Percentiles rank a stretch among this genome's conserved stretches.
Evolutionary conservation across 345 rosid species (phyloP).

Genomic region (Anacardium occidentale): DNA sequence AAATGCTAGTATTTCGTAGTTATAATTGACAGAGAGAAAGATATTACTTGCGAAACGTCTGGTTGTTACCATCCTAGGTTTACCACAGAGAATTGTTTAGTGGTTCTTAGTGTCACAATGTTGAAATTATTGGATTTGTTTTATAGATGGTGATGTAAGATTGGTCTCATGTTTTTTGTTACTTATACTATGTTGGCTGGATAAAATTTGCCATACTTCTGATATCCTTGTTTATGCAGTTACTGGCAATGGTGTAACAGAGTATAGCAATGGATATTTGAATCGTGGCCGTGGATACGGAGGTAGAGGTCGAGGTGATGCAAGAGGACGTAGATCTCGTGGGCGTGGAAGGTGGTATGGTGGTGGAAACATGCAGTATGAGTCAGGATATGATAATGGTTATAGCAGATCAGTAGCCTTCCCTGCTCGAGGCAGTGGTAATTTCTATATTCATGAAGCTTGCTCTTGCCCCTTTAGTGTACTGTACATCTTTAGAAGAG

Average conservation of each 20-base stretch:
- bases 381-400: slow-evolving; percentile 19
- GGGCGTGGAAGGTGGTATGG: slow-evolving; percentile 28
- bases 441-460: slow-evolving; percentile 1
- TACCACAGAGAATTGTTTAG: neutral
- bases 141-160: neutral
- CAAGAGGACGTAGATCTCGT: slow-evolving; percentile 12
- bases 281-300: slow-evolving; percentile 21
- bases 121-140: neutral
- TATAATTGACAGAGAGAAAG: neutral
- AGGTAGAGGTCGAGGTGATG: slow-evolving; percentile 26
- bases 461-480: slow-evolving; percentile 1
- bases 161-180: neutral
- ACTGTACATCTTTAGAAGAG: neutral
- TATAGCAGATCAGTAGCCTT: slow-evolving; percentile 20
- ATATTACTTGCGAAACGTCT: neutral
- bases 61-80: neutral
- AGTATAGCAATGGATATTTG: slow-evolving; percentile 25
- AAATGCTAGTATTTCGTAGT: neutral
- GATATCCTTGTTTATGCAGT: slow-evolving; percentile 10
- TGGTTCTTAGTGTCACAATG: neutral
- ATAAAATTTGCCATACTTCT: neutral
- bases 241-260: slow-evolving; percentile 25
- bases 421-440: slow-evolving; percentile 23
- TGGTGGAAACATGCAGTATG: slow-evolving; percentile 26
- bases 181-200: neutral